Percentiles rank a stretch among this genome's conserved stretches.
phyloP scores from a whole-genome alignment of 1,284 basidiomycete species.

The Ceraceosorus guamensis region DNA sequence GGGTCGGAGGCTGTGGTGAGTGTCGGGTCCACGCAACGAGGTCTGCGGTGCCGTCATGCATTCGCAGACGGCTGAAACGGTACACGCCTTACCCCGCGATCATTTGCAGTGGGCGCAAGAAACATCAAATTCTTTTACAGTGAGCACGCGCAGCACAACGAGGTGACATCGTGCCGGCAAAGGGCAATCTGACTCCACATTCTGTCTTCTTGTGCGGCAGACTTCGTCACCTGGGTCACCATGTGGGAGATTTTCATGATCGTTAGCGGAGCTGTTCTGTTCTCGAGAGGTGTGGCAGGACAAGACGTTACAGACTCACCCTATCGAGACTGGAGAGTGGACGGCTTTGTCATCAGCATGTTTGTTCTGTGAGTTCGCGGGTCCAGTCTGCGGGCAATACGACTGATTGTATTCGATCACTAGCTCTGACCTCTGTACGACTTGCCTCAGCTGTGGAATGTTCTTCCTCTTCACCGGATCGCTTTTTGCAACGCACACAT shows the following conservation, averaged over 20 bases:
- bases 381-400: background rate
- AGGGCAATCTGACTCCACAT: too few relatives aligned
- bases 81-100: background rate
- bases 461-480: slow-evolving; percentile 64
- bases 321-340: slow-evolving; percentile 49
- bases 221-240: slow-evolving; percentile 60
- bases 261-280: slow-evolving; percentile 50
- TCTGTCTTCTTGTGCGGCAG: background rate
- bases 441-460: slow-evolving; percentile 54
- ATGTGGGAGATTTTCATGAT: slow-evolving; percentile 60
- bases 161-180: background rate
- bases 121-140: slow-evolving; percentile 72
- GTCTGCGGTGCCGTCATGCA: too few relatives aligned
- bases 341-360: slow-evolving; percentile 62
- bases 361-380: slow-evolving; percentile 52
- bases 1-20: slow-evolving; percentile 65
- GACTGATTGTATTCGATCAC: background rate
- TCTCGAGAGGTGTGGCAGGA: slow-evolving; percentile 36
- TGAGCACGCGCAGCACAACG: background rate
- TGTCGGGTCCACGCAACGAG: background rate
- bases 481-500: slow-evolving; percentile 59
- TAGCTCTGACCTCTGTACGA: background rate
- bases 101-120: slow-evolving; percentile 59
- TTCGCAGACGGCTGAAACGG: background rate
- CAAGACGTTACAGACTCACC: background rate